A percentile compares a stretch with the other conserved stretches of the same genome.
phyloP scores from a whole-genome alignment of 176 grass and related monocot genomes.

The Zea mays region Zm-B73-REFERENCE-NAM-5.0 NC_050099.1:51572501-51573000 shows the following conservation, averaged over 20 bases:
- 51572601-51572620: background rate
- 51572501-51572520: background rate
- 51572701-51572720: background rate
- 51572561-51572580: background rate
- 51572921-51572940: background rate
- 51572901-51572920: background rate
- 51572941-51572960: background rate
- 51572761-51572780: background rate
- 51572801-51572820: background rate
- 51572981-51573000: background rate
- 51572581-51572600: slow-evolving; percentile 11
- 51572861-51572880: background rate
- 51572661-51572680: background rate
- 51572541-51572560: slow-evolving; percentile 10
- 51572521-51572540: background rate
- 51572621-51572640: background rate
- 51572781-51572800: background rate
- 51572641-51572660: background rate
- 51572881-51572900: background rate
- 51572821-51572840: background rate
- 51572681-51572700: background rate
- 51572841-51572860: background rate
- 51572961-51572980: background rate
- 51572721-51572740: background rate
- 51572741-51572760: background rate